These are phyloP conservation scores for Thuja plicata DNA, from an alignment of 83 land plant species.

Conservation along the genomic window DNA sequence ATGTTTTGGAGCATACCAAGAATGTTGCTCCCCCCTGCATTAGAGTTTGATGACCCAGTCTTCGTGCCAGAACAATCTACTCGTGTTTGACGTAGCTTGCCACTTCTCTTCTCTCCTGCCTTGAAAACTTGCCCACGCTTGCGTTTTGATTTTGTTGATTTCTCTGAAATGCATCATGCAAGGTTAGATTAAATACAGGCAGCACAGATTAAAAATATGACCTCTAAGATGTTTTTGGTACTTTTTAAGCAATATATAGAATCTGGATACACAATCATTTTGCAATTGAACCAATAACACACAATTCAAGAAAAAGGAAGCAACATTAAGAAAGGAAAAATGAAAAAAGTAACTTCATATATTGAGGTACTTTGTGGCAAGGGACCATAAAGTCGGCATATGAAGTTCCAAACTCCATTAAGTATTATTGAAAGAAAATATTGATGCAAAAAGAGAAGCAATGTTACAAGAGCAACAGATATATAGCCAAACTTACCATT, in stretches of 20 bases:
- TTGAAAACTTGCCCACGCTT: background rate
- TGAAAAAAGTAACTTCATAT: background rate
- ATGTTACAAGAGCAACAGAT: background rate
- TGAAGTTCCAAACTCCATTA: background rate
- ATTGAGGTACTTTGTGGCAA: background rate
- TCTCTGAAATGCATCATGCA: background rate
- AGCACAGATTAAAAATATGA: background rate
- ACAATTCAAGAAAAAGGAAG: background rate
- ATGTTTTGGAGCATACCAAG: conserved; percentile 7
- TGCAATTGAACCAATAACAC: background rate
- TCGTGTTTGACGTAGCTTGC: background rate
- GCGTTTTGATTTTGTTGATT: background rate
- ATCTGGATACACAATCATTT: background rate
- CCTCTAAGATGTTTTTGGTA: background rate
- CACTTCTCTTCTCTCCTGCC: background rate
- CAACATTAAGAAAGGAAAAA: background rate
- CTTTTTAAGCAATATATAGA: background rate
- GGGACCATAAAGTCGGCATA: background rate
- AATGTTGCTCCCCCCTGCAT: conserved; percentile 6
- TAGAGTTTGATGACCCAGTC: background rate
- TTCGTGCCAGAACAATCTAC: background rate
- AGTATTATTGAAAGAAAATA: background rate
- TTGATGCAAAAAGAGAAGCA: background rate
- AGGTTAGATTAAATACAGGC: background rate
- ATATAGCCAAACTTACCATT: background rate